Evolutionary conservation across 163 green algal species (phyloP).

Genomic region (Chlorella variabilis): DNA sequence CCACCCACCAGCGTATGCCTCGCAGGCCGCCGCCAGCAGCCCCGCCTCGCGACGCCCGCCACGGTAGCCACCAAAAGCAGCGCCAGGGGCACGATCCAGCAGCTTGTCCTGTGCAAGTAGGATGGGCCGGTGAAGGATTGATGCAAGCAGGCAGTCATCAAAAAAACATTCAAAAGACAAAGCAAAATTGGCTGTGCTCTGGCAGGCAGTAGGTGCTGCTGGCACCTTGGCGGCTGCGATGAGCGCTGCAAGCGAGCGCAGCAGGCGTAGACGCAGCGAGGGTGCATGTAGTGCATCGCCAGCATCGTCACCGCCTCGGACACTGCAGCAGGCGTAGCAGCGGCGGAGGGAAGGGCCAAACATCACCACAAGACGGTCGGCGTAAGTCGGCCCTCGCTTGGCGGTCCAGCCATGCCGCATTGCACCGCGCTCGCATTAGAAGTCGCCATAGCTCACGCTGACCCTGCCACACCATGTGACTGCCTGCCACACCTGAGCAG

Average conservation of each 20-base stretch:
- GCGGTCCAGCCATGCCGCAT: no score
- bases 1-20: slow-evolving; percentile 30
- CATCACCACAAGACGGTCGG: no score
- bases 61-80: slow-evolving; percentile 20
- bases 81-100: slow-evolving; percentile 12
- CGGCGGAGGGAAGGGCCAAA: not conserved
- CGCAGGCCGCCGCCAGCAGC: slow-evolving; percentile 38
- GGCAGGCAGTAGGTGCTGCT: not conserved
- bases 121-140: no score
- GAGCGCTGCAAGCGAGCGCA: slow-evolving; percentile 37
- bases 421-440: no score
- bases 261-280: slow-evolving; percentile 48
- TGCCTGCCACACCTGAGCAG: slow-evolving; percentile 53
- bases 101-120: slow-evolving; percentile 15
- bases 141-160: not conserved
- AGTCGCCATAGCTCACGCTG: no score
- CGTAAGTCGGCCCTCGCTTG: no score
- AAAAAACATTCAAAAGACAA: not conserved
- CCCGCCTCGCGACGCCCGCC: slow-evolving; percentile 34
- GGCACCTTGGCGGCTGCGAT: slow-evolving; percentile 25
- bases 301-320: slow-evolving; percentile 37
- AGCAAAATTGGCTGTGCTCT: not conserved
- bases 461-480: no score
- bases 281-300: slow-evolving; percentile 50
- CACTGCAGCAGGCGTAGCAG: not conserved